Percentiles rank a stretch among this genome's conserved stretches.
These are phyloP conservation scores for Heracleum sosnowskyi DNA, from an alignment of 129 eudicot species.

Conservation along the genomic window DNA sequence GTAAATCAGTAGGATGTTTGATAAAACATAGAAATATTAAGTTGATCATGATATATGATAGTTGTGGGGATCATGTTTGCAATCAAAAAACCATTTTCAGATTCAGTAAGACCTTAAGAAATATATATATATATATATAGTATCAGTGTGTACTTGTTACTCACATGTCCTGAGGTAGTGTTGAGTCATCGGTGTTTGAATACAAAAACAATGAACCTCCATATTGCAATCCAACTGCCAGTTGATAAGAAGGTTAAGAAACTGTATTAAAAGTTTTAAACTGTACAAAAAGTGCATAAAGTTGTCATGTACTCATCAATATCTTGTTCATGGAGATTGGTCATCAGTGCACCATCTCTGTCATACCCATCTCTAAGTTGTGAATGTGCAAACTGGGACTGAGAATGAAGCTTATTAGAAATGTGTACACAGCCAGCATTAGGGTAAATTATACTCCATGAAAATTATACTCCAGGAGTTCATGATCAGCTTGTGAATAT, in stretches of 20 bases:
- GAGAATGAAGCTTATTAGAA: too few species aligned
- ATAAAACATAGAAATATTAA: neutral
- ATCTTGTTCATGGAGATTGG: conserved; percentile 97
- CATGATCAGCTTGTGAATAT: too few species aligned
- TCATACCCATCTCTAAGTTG: too few species aligned
- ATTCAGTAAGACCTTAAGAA: neutral
- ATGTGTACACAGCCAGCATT: too few species aligned
- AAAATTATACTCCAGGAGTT: too few species aligned
- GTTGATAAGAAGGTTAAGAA: neutral
- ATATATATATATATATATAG: neutral
- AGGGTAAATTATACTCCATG: too few species aligned
- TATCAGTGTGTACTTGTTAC: conserved; percentile 18
- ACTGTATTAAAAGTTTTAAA: conserved; percentile 1
- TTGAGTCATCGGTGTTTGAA: conserved; percentile 89
- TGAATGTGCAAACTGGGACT: too few species aligned
- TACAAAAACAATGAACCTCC: conserved; percentile 93
- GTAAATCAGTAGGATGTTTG: neutral
- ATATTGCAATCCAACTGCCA: conserved; percentile 86
- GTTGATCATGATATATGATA: neutral
- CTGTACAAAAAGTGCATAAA: conserved; percentile 8
- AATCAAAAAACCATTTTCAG: neutral
- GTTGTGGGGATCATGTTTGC: neutral
- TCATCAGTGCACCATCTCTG: too few species aligned
- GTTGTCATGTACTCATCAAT: conserved; percentile 3
- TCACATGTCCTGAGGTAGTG: conserved; percentile 98